Base-by-base conservation (phyloP, 768 basidiomycete genomes). In the Boletellus ananas region DNA sequence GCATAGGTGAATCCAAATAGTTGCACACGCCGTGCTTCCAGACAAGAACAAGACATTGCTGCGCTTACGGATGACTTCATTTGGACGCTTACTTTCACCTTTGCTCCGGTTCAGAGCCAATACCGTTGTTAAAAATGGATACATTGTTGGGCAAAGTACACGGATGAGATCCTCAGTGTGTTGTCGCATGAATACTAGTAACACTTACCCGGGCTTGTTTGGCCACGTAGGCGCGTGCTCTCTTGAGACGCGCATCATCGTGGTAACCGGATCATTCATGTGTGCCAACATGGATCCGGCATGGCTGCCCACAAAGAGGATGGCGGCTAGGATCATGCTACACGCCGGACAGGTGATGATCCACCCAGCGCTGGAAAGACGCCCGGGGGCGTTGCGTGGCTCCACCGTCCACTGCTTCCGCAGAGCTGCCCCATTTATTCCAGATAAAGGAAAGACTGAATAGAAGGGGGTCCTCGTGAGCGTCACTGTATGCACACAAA, bases 321-420 rank as follows among this genome's bases (percentile, higher is more conserved):
- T 29, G 10, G 10, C 8, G 7, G 8, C 25, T 27, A 7, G 3
- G 29, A 7, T 7, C 8, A 7, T 29, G 4, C 29, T 11, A 29
- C 29, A 11, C 29, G 29, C 37, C 12, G 20, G 37, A 12, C 6
- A 23, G 23, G 23, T 23, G 23, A 23, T 23, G 23, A 23, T 23
- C 51, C 42, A 23, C n/a, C 37, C 25, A 17, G 20, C 9, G 34
- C 25, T 20, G 18, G 27, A 10, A 27, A 12, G 3, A 33, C 21
- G 3, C 4, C 31, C 11, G 3, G 23, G 3, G 27, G 34, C 33
- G 11, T 35, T 20, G 34, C 13, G 18, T 34, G 21, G 29, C 38
- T 53, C 37, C 34, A 37, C 38, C 4, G 6, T 23, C 14, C 52
- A 55, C 52, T 3, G 53, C 43, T 21, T 31, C 21, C 7, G 27